phyloP scores from a whole-genome alignment of 106 monocot genomes.

The Dioscorea zingiberensis region DNA sequence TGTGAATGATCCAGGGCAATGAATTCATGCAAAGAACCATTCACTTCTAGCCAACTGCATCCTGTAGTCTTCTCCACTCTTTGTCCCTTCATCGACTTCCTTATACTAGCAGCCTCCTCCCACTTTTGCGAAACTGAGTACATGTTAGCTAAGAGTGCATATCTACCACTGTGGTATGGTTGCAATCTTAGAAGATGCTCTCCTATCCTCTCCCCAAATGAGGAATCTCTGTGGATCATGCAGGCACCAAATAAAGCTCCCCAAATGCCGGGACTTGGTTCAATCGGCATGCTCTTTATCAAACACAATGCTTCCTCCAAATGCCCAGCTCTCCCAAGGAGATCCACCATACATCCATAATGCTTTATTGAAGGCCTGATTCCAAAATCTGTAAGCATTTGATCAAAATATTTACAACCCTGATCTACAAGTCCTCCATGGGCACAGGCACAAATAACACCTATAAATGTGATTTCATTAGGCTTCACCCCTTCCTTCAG shows the following conservation, averaged over 20 bases:
- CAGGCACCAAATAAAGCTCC: slow-evolving; percentile 48
- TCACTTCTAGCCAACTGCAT: slow-evolving; percentile 46
- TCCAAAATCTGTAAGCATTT: slow-evolving; percentile 17
- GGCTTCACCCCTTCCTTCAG: slow-evolving; percentile 18
- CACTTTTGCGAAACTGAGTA: slow-evolving; percentile 32
- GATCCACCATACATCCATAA: slow-evolving; percentile 58
- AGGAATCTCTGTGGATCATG: slow-evolving; percentile 25
- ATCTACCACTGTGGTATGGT: slow-evolving; percentile 30
- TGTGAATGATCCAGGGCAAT: slow-evolving; percentile 17
- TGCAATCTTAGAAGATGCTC: slow-evolving; percentile 26
- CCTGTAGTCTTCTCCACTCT: slow-evolving; percentile 35
- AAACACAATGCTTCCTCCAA: slow-evolving; percentile 30
- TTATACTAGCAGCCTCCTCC: slow-evolving; percentile 23
- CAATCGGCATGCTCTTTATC: slow-evolving; percentile 41
- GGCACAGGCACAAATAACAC: slow-evolving; percentile 36
- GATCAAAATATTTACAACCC: slow-evolving; percentile 20
- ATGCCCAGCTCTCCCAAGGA: slow-evolving; percentile 39
- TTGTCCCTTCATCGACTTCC: slow-evolving; percentile 31
- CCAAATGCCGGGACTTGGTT: slow-evolving; percentile 42
- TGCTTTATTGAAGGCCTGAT: slow-evolving; percentile 38
- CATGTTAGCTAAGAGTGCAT: slow-evolving; percentile 42
- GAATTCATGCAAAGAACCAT: slow-evolving; percentile 36
- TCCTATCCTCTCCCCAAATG: slow-evolving; percentile 35
- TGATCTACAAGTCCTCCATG: slow-evolving; percentile 38
- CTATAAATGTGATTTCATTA: slow-evolving; percentile 36